Conservation (phyloP, 345 rosid species). For the Reutealis trisperma region DNA sequence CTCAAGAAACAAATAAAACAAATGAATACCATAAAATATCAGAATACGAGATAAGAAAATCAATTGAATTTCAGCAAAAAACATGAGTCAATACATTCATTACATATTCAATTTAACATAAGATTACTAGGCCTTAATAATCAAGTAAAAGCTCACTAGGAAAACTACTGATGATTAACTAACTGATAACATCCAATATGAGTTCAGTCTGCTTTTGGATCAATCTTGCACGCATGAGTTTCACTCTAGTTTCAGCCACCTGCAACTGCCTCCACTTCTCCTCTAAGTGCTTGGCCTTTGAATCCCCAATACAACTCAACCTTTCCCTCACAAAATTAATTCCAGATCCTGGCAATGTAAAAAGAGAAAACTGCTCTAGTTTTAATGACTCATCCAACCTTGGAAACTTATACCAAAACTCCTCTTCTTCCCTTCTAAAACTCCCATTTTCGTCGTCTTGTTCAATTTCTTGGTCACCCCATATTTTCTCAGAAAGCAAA, state of each 20-base stretch:
- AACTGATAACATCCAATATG: neutral
- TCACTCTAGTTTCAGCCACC: constrained; percentile 11
- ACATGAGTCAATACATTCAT: too few relatives aligned
- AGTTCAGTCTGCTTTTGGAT: constrained; percentile 1
- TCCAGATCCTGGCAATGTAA: neutral
- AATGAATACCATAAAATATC: too few relatives aligned
- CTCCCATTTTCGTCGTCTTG: neutral
- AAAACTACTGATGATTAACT: neutral
- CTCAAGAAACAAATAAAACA: too few relatives aligned
- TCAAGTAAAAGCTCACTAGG: too few relatives aligned
- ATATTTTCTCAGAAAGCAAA: constrained; percentile 12
- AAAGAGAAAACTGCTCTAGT: neutral
- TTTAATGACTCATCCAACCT: neutral
- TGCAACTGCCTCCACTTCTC: constrained; percentile 17
- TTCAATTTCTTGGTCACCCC: constrained; percentile 11
- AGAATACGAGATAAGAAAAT: too few relatives aligned
- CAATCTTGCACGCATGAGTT: constrained; percentile 14
- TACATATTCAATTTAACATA: too few relatives aligned
- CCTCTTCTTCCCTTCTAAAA: neutral
- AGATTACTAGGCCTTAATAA: too few relatives aligned
- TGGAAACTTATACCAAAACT: neutral
- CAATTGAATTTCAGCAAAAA: too few relatives aligned
- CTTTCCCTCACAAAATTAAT: constrained; percentile 3
- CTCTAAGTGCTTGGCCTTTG: constrained; percentile 15
- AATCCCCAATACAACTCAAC: neutral